Percentiles rank a stretch among this genome's conserved stretches.
Conservation (phyloP, 768 basidiomycete species). For the Candolleomyces eurysporus region DNA sequence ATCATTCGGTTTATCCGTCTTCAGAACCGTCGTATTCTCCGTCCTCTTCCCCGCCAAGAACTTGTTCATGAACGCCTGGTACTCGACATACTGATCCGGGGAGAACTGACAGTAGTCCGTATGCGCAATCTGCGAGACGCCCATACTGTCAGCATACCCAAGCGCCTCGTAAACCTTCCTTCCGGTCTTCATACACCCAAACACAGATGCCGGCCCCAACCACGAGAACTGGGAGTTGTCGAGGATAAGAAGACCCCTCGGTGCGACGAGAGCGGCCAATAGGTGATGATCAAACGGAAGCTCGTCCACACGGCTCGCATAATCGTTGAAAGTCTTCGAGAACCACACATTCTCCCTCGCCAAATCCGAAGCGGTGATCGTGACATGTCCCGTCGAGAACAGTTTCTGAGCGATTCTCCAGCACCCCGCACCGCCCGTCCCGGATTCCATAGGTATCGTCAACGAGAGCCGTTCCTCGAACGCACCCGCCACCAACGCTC, state of each 20-base stretch:
- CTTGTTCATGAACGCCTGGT: conserved; percentile 56
- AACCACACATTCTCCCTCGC: conserved; percentile 62
- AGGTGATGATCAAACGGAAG: conserved; percentile 61
- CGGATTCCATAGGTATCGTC: conserved; percentile 62
- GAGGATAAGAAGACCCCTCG: conserved; percentile 49
- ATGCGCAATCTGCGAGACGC: conserved; percentile 52
- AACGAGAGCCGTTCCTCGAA: conserved; percentile 57
- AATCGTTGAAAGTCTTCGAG: conserved; percentile 46
- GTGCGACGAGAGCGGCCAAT: conserved; percentile 54
- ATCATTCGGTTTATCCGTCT: conserved; percentile 43
- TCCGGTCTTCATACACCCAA: conserved; percentile 50
- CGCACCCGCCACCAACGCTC: conserved; percentile 56
- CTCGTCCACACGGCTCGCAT: conserved; percentile 38
- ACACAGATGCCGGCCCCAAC: conserved; percentile 51
- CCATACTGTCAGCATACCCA: conserved; percentile 44
- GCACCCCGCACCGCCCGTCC: conserved; percentile 57
- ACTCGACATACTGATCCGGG: conserved; percentile 36
- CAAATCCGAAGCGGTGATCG: conserved; percentile 56
- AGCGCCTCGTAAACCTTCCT: conserved; percentile 50
- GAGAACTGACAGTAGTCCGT: conserved; percentile 58
- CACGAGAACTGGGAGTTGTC: conserved; percentile 57
- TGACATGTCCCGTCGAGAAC: conserved; percentile 35
- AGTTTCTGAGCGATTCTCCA: conserved; percentile 56
- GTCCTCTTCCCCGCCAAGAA: conserved; percentile 49
- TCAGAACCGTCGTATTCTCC: conserved; percentile 42